A percentile compares a stretch with the other conserved stretches of the same genome.
These are phyloP conservation scores for Niebla homalea DNA, from an alignment of 495 filamentous ascomycete species.

Conservation along the genomic window DNA sequence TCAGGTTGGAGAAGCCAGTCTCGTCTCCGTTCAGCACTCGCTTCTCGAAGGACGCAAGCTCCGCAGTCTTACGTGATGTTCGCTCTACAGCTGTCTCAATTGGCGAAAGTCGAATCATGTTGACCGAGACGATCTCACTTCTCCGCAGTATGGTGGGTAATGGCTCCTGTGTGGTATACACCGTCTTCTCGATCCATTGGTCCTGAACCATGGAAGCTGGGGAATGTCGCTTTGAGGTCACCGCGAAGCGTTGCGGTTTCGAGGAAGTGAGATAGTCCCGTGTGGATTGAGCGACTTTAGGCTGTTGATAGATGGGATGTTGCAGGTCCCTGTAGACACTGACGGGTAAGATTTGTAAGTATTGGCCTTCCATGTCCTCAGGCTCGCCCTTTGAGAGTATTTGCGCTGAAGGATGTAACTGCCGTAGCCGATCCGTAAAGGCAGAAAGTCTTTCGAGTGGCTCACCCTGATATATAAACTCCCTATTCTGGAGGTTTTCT, in stretches of 20 bases:
- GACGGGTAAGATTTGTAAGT: slow-evolving; percentile 69
- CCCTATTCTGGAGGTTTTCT: slow-evolving; percentile 65
- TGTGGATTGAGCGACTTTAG: slow-evolving; percentile 67
- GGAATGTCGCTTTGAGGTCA: slow-evolving; percentile 54
- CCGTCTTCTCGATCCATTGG: slow-evolving; percentile 72
- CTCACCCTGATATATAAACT: slow-evolving; percentile 80
- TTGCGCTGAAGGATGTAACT: slow-evolving; percentile 78
- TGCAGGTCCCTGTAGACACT: slow-evolving; percentile 66
- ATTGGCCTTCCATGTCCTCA: slow-evolving; percentile 86
- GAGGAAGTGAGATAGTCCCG: slow-evolving; percentile 73
- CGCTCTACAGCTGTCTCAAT: slow-evolving; percentile 82
- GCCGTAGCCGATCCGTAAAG: slow-evolving; percentile 87
- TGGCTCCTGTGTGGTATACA: slow-evolving; percentile 70
- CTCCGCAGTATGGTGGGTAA: slow-evolving; percentile 87
- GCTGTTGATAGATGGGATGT: slow-evolving; percentile 80
- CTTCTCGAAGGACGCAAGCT: slow-evolving; percentile 63
- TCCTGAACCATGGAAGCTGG: slow-evolving; percentile 48
- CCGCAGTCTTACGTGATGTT: slow-evolving; percentile 80
- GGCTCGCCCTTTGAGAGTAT: slow-evolving; percentile 58
- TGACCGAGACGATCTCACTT: slow-evolving; percentile 65
- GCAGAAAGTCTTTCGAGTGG: slow-evolving; percentile 60
- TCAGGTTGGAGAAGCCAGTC: slow-evolving; percentile 45
- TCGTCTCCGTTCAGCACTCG: slow-evolving; percentile 63
- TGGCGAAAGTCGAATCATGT: slow-evolving; percentile 54
- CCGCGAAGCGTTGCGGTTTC: slow-evolving; percentile 57